Base-by-base conservation (phyloP, 495 filamentous ascomycete genomes). In the Hapsidospora chrysogenum region DNA sequence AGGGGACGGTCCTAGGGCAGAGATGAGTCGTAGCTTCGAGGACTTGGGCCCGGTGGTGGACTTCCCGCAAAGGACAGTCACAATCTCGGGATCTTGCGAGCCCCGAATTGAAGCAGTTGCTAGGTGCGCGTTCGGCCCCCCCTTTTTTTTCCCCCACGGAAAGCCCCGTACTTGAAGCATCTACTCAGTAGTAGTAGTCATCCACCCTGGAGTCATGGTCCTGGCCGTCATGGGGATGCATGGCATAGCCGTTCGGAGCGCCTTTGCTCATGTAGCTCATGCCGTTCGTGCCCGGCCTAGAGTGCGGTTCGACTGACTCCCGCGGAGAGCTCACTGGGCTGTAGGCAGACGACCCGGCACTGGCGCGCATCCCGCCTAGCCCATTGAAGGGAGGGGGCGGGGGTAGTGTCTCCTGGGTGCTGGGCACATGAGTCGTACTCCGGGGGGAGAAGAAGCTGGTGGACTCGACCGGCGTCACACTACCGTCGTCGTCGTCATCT, bases 401-500 rank as follows among this genome's bases (percentile, higher is more conserved):
- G 11, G 50, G 51, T 9, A 63, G 47, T 8, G 50, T 45, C 28
- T 55, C 58, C n/a, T 51, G 51, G 29, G 51, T 43, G 21, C 54
- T 42, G 51, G 22, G 48, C 51, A 11, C 48, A 44, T 38, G 48
- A 26, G 46, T 47, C 29, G 52, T 51, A 44, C 52, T 58, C 23
- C 58, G 49, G 10, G 63, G 61, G 2, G 63, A 67, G 45, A 68
- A 68, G 53, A 70, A 68, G 18, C 61, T 60, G 9, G 58, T 59
- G 11, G 64, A 62, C 14, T 68, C 64, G 10, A 68, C 57, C 0
- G 66, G 66, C 2, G 63, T 66, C 6, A 69, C 48, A 9, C 59
- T 62, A 9, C 65, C 66, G 14, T 85, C 77, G 20, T 80, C 70
- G 15, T 85, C 80, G 15, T 82, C 78, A 14, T 85, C 80, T 14